A percentile compares a stretch with the other conserved stretches of the same genome.
Evolutionary conservation across 2,329 filamentous ascomycete genomes (phyloP).

Genomic region (Sphaerulina musiva): DNA sequence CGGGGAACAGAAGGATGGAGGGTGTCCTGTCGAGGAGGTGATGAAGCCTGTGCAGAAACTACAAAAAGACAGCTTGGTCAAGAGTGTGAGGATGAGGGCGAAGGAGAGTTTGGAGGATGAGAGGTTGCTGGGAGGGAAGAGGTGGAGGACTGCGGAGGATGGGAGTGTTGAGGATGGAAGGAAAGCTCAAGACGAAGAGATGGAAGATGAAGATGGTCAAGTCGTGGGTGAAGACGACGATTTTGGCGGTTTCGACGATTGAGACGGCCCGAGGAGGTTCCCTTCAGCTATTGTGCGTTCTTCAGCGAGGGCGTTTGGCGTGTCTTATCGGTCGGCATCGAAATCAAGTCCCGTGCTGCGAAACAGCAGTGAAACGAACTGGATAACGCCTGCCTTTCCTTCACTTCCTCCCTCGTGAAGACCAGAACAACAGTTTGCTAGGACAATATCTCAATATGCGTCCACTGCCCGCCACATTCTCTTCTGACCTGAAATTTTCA

Average conservation of each 20-base stretch:
- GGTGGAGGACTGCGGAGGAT: slow-evolving; percentile 38
- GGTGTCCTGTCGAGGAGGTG: slow-evolving; percentile 42
- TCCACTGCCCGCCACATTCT: too few species aligned
- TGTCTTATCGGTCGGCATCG: not conserved
- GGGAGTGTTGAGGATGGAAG: slow-evolving; percentile 47
- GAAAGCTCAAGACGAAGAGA: slow-evolving; percentile 36
- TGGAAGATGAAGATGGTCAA: slow-evolving; percentile 29
- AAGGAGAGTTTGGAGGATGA: slow-evolving; percentile 67
- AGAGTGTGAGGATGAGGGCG: slow-evolving; percentile 64
- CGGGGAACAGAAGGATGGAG: slow-evolving; percentile 32
- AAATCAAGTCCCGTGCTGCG: too few species aligned
- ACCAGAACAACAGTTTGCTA: too few species aligned
- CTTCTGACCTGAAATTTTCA: too few species aligned
- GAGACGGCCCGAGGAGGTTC: slow-evolving; percentile 23
- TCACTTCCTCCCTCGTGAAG: too few species aligned
- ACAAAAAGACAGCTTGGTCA: slow-evolving; percentile 55
- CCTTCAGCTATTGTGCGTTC: not conserved
- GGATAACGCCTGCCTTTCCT: too few species aligned
- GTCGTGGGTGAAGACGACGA: slow-evolving; percentile 25
- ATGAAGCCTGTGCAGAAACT: slow-evolving; percentile 53
- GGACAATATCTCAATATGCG: too few species aligned
- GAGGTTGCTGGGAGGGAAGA: slow-evolving; percentile 53
- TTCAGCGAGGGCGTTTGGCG: slow-evolving; percentile 1
- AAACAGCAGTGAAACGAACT: too few species aligned
- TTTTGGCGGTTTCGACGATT: slow-evolving; percentile 59